phyloP scores from a whole-genome alignment of 208 protist species.

The Leishmania martiniquensis region DNA sequence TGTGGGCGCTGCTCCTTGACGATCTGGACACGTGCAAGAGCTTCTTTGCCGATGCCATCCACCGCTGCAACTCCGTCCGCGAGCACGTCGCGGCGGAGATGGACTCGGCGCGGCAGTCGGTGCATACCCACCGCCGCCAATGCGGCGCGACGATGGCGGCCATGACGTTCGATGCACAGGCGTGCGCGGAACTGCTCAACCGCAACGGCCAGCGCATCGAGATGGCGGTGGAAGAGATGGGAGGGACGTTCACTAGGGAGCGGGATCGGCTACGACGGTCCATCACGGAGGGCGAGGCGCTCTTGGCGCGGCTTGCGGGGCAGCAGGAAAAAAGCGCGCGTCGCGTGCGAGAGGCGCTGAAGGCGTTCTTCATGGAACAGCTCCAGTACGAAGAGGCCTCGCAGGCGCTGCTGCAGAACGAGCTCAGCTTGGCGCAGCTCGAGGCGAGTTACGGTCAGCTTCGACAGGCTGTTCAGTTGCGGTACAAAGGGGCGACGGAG shows the following conservation, averaged over 20 bases:
- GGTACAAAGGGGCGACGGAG: slow-evolving; percentile 34
- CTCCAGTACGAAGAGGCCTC: slow-evolving; percentile 58
- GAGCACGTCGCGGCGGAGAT: slow-evolving; percentile 12
- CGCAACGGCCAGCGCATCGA: slow-evolving; percentile 29
- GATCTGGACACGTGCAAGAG: slow-evolving; percentile 53
- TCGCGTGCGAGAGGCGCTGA: slow-evolving; percentile 74
- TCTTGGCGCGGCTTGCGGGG: slow-evolving; percentile 45
- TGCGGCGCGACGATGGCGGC: slow-evolving; percentile 19
- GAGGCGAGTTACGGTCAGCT: slow-evolving; percentile 65
- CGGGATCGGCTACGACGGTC: slow-evolving; percentile 31
- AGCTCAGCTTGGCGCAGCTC: slow-evolving; percentile 60
- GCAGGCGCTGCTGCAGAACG: slow-evolving; percentile 64
- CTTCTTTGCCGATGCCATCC: slow-evolving; percentile 29
- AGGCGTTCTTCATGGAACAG: slow-evolving; percentile 78
- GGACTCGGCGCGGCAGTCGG: slow-evolving; percentile 14
- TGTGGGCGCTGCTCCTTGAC: slow-evolving; percentile 64
- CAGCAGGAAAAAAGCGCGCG: slow-evolving; percentile 74
- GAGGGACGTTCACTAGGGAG: slow-evolving; percentile 34
- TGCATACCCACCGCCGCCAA: slow-evolving; percentile 32
- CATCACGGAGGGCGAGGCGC: slow-evolving; percentile 37
- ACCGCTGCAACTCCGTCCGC: slow-evolving; percentile 7
- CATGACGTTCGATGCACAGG: slow-evolving; percentile 44
- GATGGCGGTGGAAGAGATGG: slow-evolving; percentile 38
- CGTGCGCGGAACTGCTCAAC: slow-evolving; percentile 40
- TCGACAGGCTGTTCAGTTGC: slow-evolving; percentile 33